Percentiles rank a stretch among this genome's conserved stretches.
Evolutionary conservation across 2,329 filamentous ascomycete genomes (phyloP).

Genomic region (Exophiala mesophila): DNA sequence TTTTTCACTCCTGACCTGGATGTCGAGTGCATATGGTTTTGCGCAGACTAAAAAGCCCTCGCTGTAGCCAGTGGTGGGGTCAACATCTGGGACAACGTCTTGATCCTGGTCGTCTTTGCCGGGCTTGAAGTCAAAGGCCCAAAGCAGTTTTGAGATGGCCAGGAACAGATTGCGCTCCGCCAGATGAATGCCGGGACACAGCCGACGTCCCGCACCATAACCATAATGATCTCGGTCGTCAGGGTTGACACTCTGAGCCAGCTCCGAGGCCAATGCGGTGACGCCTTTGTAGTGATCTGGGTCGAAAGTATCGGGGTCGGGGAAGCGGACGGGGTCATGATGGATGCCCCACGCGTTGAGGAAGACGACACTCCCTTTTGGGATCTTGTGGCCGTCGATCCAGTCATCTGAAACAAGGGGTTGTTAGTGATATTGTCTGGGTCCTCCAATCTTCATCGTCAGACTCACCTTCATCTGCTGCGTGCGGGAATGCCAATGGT

Average conservation of each 20-base stretch:
- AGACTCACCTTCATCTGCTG: conserved; percentile 28
- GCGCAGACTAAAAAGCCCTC: conserved; percentile 35
- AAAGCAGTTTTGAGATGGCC: conserved; percentile 29
- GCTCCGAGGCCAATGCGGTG: conserved; percentile 31
- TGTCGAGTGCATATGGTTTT: conserved; percentile 31
- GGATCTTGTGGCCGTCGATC: conserved; percentile 43
- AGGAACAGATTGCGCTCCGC: conserved; percentile 31
- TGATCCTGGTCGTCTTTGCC: conserved; percentile 22
- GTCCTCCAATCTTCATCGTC: conserved; percentile 16
- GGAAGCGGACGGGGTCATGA: conserved; percentile 31
- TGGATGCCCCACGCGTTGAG: conserved; percentile 36
- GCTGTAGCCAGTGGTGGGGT: conserved; percentile 36
- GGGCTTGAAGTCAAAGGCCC: conserved; percentile 31
- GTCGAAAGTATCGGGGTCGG: conserved; percentile 30
- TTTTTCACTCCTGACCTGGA: conserved; percentile 27
- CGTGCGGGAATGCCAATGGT: conserved; percentile 46
- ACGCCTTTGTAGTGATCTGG: conserved; percentile 32
- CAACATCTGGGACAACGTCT: conserved; percentile 29
- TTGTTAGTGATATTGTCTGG: conserved; percentile 14
- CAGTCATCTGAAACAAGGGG: conserved; percentile 33
- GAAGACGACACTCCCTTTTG: conserved; percentile 42
- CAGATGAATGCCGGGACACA: conserved; percentile 34
- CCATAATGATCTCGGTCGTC: conserved; percentile 29
- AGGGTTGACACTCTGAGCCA: conserved; percentile 32
- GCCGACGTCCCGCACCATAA: conserved; percentile 31